These are phyloP conservation scores for Craterostigma plantagineum DNA, from an alignment of 257 asterid genomes.

Conservation along the genomic window DNA sequence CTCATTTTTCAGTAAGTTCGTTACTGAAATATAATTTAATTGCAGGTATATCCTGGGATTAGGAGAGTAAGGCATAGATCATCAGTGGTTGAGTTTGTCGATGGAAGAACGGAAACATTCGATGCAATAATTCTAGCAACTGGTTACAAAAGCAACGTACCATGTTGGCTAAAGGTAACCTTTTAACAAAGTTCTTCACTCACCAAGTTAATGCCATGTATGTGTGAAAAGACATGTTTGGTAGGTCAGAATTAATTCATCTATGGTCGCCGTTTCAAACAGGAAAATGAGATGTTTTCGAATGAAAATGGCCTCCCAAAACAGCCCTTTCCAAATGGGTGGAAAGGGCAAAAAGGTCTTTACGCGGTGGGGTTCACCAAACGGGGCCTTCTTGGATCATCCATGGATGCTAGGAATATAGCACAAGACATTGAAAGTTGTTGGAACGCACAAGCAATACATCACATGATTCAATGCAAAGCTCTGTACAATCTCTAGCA, in stretches of 20 bases:
- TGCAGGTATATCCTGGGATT: not conserved
- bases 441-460: slow-evolving; percentile 9
- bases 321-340: slow-evolving; percentile 69
- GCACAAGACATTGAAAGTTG: slow-evolving; percentile 39
- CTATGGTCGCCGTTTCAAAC: too few species aligned
- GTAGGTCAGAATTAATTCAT: too few species aligned
- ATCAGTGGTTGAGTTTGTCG: slow-evolving; percentile 23
- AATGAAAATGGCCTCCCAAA: slow-evolving; percentile 60
- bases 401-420: slow-evolving; percentile 70
- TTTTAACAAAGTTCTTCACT: not conserved
- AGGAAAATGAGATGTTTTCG: slow-evolving; percentile 67
- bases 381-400: slow-evolving; percentile 84
- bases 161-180: slow-evolving; percentile 47
- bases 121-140: slow-evolving; percentile 58
- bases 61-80: slow-evolving; percentile 16
- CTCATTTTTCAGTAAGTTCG: too few species aligned
- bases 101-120: slow-evolving; percentile 27
- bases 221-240: not conserved
- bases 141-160: slow-evolving; percentile 62
- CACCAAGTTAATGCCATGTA: not conserved
- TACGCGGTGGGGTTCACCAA: slow-evolving; percentile 87
- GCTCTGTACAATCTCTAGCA: too few species aligned
- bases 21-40: too few species aligned
- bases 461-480: too few species aligned
- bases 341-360: slow-evolving; percentile 78